phyloP scores from a whole-genome alignment of 176 grass and related monocot genomes.

The Cocos nucifera region DNA sequence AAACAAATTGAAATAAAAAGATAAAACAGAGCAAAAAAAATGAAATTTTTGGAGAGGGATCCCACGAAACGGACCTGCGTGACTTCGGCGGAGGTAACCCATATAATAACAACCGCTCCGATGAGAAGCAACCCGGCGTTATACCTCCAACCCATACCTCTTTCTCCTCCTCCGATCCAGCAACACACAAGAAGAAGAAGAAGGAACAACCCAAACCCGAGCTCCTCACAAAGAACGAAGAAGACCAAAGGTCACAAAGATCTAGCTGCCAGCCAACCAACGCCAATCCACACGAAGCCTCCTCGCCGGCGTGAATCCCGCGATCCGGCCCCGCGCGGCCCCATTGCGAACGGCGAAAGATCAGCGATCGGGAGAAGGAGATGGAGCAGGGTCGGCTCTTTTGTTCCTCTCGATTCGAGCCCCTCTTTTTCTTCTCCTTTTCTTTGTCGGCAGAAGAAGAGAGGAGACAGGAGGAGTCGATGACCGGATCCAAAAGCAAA shows the following conservation, averaged over 20 bases:
- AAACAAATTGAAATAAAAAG: no score
- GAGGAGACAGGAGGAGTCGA: not conserved
- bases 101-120: constrained; percentile 75
- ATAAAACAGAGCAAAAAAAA: not conserved
- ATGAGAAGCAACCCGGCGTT: constrained; percentile 61
- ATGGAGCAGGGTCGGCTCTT: not conserved
- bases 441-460: not conserved
- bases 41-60: not conserved
- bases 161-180: constrained; percentile 7
- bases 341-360: not conserved
- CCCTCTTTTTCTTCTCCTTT: not conserved
- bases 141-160: constrained; percentile 56
- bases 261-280: not conserved
- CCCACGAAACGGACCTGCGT: constrained; percentile 48
- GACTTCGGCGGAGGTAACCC: constrained; percentile 98
- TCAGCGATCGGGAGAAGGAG: no score
- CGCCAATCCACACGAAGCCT: not conserved
- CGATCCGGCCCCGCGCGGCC: not conserved
- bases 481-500: no score
- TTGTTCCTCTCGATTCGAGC: not conserved
- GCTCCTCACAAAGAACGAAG: not conserved
- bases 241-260: not conserved
- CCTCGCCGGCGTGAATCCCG: not conserved
- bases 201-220: not conserved
- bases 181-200: not conserved